Base-by-base conservation (phyloP, 23 red algal genomes). In the Gracilaria vermiculophylla region DNA sequence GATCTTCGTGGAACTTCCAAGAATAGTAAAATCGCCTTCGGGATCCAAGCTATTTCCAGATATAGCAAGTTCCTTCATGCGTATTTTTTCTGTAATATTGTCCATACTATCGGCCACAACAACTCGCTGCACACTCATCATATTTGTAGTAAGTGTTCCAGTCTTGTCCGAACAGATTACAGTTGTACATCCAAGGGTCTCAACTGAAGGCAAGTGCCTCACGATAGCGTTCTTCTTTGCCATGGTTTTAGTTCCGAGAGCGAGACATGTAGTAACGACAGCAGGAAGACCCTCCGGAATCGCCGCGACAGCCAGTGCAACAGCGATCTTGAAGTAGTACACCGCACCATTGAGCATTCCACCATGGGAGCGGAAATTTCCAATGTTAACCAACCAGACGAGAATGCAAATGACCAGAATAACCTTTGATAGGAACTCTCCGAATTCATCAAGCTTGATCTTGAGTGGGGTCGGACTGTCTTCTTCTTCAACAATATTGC, bases 241-340 rank as follows among this genome's bases (percentile, higher is more conserved):
- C 97, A 99, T 99, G 27, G 74, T 64, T 34, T 91, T 85, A 17
- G 97, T 95, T 15, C 97, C 97, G 12, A 99, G 86, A 28, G 97
- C 97, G 24, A 99, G 77, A 53, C 97, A 99, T 7, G 97, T 99
- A 14, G 97, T 99, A 20, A 99, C 97, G 0, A 99, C 97, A 14
- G 97, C 97, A 33, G 97, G 97, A n/a, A 99, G 76, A 9, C 97
- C 97, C 64, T 99, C 97, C 45, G 97, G 97, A 80, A 99, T 99
- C 11, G 97, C 97, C 41, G 97, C 97, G 20, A 99, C 97, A 62
- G 97, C 97, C 71, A 99, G 52, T 53, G 97, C 97, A 42, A 99
- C 97, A 3, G 97, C 97, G 48, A 99, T 99, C 69, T 99, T 99
- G 66, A 99, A 99, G 79, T 99, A 99, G 62, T 99, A 99, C 9